These are phyloP conservation scores for Fusarium haematococcum DNA, from an alignment of 2,329 filamentous ascomycete species.

Conservation along the genomic window DNA sequence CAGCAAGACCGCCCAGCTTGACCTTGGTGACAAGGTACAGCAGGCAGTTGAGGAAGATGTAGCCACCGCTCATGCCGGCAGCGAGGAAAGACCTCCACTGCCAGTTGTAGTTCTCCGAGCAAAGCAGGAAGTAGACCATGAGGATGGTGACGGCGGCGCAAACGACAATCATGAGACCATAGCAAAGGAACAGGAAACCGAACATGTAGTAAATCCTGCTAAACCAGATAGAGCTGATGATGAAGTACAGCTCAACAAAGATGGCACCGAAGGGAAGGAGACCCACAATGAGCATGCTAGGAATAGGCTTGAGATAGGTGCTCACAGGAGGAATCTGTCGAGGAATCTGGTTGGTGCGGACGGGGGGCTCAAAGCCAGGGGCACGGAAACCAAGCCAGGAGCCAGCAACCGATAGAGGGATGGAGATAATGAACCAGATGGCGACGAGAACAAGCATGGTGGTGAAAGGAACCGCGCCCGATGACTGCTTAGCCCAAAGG, in stretches of 20 bases:
- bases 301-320: slow-evolving; percentile 86
- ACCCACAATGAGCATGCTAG: slow-evolving; percentile 91
- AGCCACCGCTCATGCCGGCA: slow-evolving; percentile 88
- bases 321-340: slow-evolving; percentile 90
- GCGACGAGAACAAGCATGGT: slow-evolving; percentile 94
- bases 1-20: slow-evolving; percentile 84
- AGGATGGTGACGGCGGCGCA: slow-evolving; percentile 92
- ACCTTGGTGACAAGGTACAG: slow-evolving; percentile 92
- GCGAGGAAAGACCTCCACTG: slow-evolving; percentile 96
- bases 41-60: slow-evolving; percentile 92
- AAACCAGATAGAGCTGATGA: slow-evolving; percentile 99
- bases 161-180: slow-evolving; percentile 96
- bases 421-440: slow-evolving; percentile 98
- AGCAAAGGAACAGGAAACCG: slow-evolving; percentile 97
- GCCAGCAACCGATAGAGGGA: slow-evolving; percentile 88
- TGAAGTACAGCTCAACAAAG: slow-evolving; percentile 98
- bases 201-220: slow-evolving; percentile 99
- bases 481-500: slow-evolving; percentile 92
- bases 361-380: slow-evolving; percentile 77
- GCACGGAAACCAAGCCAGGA: slow-evolving; percentile 94
- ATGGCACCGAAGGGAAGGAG: slow-evolving; percentile 96
- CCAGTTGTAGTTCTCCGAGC: slow-evolving; percentile 98
- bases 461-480: slow-evolving; percentile 93
- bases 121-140: slow-evolving; percentile 96
- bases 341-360: slow-evolving; percentile 97